Conservation (phyloP, 805 yeast genomes). For the Starmerella powellii region DNA sequence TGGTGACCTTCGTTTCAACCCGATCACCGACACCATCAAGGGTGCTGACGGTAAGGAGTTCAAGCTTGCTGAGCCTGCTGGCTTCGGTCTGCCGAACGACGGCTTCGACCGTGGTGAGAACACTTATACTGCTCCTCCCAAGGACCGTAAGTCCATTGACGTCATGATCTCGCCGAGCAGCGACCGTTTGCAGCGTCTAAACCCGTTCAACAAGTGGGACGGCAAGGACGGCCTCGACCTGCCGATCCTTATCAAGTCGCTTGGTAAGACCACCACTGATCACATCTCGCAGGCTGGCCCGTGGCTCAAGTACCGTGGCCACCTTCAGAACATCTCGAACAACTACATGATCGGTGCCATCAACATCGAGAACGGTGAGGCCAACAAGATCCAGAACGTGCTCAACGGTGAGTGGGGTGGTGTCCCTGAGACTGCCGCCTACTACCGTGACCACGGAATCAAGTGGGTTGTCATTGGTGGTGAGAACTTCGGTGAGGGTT, state of each 20-base stretch:
- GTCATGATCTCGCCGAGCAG: constrained; percentile 79
- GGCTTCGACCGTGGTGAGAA: constrained; percentile 91
- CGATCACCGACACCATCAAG: constrained; percentile 77
- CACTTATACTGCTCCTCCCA: constrained; percentile 96
- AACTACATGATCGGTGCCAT: constrained; percentile 99
- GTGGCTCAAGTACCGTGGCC: constrained; percentile 99
- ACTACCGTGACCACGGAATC: constrained; percentile 85
- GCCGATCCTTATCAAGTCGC: constrained; percentile 92
- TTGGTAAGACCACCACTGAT: constrained; percentile 98
- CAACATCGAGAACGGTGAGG: constrained; percentile 91
- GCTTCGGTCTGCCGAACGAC: constrained; percentile 75
- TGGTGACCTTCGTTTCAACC: constrained; percentile 94
- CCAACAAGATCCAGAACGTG: constrained; percentile 78
- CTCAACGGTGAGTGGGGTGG: constrained; percentile 85
- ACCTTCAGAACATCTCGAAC: constrained; percentile 94
- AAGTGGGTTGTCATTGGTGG: constrained; percentile 98
- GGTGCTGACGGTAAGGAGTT: constrained; percentile 85
- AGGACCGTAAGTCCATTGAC: constrained; percentile 58
- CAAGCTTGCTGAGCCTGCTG: constrained; percentile 74
- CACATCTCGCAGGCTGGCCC: constrained; percentile 99
- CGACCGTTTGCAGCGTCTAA: constrained; percentile 89
- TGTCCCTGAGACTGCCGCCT: constrained; percentile 94
- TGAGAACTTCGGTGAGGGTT: constrained; percentile 99
- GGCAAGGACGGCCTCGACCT: constrained; percentile 81
- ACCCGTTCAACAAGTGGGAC: constrained; percentile 92